Conservation (phyloP, 768 basidiomycete species). For the Phlebiopsis gigantea region DNA sequence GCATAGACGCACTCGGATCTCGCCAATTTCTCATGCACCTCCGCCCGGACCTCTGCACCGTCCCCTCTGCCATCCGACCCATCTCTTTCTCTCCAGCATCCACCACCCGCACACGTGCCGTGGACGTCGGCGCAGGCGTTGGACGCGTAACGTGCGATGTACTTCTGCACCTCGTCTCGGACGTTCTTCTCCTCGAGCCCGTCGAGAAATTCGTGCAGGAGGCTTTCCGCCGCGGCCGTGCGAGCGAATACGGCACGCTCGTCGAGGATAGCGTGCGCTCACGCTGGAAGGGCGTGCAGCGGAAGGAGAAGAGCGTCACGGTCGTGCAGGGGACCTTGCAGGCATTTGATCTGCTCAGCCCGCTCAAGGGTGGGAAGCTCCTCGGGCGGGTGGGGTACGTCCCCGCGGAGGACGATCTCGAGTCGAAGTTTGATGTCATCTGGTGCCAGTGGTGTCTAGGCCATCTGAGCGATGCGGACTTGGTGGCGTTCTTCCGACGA, state of each 20-base stretch:
- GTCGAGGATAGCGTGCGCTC: constrained; percentile 13
- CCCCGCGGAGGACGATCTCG: constrained; percentile 34
- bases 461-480: constrained; percentile 72
- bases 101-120: constrained; percentile 55
- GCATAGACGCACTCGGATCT: constrained; percentile 86
- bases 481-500: constrained; percentile 70
- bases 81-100: constrained; percentile 25
- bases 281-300: constrained; percentile 66
- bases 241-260: constrained; percentile 24
- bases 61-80: constrained; percentile 67
- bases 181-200: constrained; percentile 89
- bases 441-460: constrained; percentile 99
- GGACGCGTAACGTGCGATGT: constrained; percentile 88
- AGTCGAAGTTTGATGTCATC: constrained; percentile 76
- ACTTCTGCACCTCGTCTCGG: constrained; percentile 81
- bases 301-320: constrained; percentile 63
- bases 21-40: constrained; percentile 82
- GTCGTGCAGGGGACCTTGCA: constrained; percentile 81
- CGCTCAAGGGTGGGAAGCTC: constrained; percentile 37
- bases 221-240: constrained; percentile 43
- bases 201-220: constrained; percentile 72
- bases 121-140: constrained; percentile 94
- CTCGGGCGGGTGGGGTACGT: constrained; percentile 66
- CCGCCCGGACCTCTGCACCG: constrained; percentile 70
- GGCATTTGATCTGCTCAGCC: constrained; percentile 64